phyloP scores from a whole-genome alignment of 495 filamentous ascomycete species.

The Lophiostoma macrostomum region DNA sequence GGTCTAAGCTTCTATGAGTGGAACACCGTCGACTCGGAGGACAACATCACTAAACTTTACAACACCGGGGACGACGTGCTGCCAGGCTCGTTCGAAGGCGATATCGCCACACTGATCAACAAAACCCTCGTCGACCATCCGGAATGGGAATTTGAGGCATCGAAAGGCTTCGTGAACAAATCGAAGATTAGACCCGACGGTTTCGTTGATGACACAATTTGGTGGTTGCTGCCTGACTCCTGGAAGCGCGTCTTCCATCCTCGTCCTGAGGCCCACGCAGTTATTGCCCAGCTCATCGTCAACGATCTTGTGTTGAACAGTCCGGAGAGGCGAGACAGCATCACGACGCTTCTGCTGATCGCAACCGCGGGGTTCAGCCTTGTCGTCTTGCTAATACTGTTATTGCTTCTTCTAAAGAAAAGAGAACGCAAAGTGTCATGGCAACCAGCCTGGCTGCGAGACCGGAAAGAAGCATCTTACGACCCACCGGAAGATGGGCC shows the following conservation, averaged over 20 bases:
- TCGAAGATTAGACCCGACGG: background rate
- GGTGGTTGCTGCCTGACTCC: slow-evolving; percentile 26
- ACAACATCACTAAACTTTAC: slow-evolving; percentile 13
- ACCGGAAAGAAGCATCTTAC: no score
- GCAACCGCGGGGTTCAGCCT: no score
- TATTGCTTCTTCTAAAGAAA: no score
- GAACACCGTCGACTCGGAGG: slow-evolving; percentile 20
- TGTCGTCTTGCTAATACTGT: no score
- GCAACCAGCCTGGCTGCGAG: no score
- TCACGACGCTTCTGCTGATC: no score
- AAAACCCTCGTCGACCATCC: slow-evolving; percentile 26
- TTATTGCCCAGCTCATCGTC: slow-evolving; percentile 17
- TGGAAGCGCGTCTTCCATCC: slow-evolving; percentile 31
- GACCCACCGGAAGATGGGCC: no score
- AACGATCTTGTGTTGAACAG: slow-evolving; percentile 7
- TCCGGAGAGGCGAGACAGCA: background rate
- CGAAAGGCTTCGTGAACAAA: slow-evolving; percentile 18
- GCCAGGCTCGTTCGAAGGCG: slow-evolving; percentile 20
- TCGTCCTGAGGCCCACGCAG: slow-evolving; percentile 13
- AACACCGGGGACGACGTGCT: slow-evolving; percentile 17
- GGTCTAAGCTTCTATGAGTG: slow-evolving; percentile 28
- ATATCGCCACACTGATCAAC: slow-evolving; percentile 15
- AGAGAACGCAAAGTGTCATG: no score
- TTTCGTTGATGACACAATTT: slow-evolving; percentile 17
- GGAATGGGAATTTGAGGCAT: slow-evolving; percentile 21